Percentiles rank a stretch among this genome's conserved stretches.
These are phyloP conservation scores for Phallus indusiatus DNA, from an alignment of 768 basidiomycete species.

Conservation along the genomic window DNA sequence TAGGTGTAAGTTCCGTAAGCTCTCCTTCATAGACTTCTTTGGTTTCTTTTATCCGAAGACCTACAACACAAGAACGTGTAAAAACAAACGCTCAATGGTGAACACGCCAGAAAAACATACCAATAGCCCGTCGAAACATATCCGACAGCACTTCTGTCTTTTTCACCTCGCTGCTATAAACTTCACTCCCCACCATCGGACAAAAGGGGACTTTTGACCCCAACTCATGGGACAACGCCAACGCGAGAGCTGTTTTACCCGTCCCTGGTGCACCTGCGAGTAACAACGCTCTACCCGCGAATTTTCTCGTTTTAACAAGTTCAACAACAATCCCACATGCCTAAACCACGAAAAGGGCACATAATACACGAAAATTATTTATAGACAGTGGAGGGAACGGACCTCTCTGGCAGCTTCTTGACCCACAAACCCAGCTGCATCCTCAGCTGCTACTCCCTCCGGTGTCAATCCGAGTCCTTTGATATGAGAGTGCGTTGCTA, in stretches of 20 bases:
- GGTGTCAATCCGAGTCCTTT: conserved; percentile 86
- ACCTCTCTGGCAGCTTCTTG: conserved; percentile 89
- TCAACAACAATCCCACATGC: conserved; percentile 88
- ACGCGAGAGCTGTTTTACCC: conserved; percentile 92
- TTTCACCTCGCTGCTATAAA: conserved; percentile 95
- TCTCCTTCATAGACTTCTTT: conserved; percentile 99
- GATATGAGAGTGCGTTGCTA: conserved; percentile 92
- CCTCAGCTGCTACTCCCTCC: conserved; percentile 67
- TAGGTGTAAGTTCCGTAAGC: conserved; percentile 92
- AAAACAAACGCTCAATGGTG: background rate
- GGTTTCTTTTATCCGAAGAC: conserved; percentile 96
- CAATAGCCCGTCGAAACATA: conserved; percentile 90
- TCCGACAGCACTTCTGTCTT: conserved; percentile 98
- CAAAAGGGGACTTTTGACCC: conserved; percentile 95
- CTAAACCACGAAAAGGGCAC: conserved; percentile 27
- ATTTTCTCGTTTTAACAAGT: conserved; percentile 83
- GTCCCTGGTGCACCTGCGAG: conserved; percentile 96
- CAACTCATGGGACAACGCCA: conserved; percentile 93
- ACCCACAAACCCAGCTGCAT: conserved; percentile 83
- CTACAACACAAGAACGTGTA: conserved; percentile 29
- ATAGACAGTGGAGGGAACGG: no score
- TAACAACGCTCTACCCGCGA: conserved; percentile 86
- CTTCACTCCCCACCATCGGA: conserved; percentile 97
- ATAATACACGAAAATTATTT: no score
- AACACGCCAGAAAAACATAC: conserved; percentile 37